Evolutionary conservation across 2,329 filamentous ascomycete genomes (phyloP).

Genomic region (Colletotrichum graminicola): DNA sequence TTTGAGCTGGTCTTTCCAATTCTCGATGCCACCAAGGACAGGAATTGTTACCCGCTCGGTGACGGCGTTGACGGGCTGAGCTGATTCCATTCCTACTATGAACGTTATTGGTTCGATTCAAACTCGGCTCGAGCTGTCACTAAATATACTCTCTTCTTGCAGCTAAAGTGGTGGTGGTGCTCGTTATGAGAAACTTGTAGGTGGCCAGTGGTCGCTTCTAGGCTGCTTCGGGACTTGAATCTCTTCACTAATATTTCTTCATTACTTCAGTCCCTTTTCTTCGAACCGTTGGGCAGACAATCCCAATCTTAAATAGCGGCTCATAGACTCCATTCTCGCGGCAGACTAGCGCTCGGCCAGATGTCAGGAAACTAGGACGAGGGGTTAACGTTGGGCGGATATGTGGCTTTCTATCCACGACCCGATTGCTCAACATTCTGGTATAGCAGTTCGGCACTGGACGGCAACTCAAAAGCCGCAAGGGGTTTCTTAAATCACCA

Average conservation of each 20-base stretch:
- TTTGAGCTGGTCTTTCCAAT: conserved; percentile 48
- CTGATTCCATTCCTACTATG: conserved; percentile 31
- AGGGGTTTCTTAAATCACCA: background rate
- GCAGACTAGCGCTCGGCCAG: background rate
- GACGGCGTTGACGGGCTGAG: conserved; percentile 40
- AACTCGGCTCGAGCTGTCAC: too few relatives aligned
- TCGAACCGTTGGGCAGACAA: conserved; percentile 13
- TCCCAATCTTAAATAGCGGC: conserved; percentile 38
- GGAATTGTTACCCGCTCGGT: conserved; percentile 45
- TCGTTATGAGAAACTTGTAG: background rate
- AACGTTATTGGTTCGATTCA: background rate
- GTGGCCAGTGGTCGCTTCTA: conserved; percentile 20
- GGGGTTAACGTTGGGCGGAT: background rate
- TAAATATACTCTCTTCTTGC: background rate
- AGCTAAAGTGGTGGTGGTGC: background rate
- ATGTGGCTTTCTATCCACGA: conserved; percentile 1
- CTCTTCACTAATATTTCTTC: background rate
- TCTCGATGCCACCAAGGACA: conserved; percentile 45
- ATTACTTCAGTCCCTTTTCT: background rate
- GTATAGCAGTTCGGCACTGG: conserved; percentile 3
- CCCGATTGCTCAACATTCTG: conserved; percentile 21
- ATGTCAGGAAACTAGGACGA: background rate
- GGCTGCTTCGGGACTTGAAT: conserved; percentile 9
- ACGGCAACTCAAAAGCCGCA: background rate
- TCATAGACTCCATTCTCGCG: background rate